These are phyloP conservation scores for Coccomyxa subellipsoidea DNA, from an alignment of 163 green algal species.

Conservation along the genomic window DNA sequence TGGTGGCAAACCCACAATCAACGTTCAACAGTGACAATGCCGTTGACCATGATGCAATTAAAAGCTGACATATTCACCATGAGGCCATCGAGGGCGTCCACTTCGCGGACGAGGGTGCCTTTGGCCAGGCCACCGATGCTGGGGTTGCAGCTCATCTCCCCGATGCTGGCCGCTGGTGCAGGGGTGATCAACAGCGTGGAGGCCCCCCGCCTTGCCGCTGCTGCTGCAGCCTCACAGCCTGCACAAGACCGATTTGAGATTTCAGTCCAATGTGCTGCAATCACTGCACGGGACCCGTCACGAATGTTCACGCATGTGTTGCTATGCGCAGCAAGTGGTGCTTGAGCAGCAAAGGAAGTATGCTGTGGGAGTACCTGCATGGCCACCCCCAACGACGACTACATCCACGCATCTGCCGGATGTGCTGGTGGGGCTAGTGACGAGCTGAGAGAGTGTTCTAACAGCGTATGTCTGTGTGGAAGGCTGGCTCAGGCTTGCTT, in stretches of 20 bases:
- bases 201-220: conserved; percentile 49
- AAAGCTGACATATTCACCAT: conserved; percentile 60
- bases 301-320: no score
- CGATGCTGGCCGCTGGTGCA: conserved; percentile 42
- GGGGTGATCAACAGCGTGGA: conserved; percentile 57
- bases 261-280: background rate
- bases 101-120: conserved; percentile 64
- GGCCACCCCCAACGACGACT: conserved; percentile 43
- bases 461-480: background rate
- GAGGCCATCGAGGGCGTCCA: conserved; percentile 67
- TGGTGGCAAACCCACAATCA: no score
- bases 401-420: conserved; percentile 29
- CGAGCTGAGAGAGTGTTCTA: background rate
- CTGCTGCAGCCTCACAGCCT: conserved; percentile 59
- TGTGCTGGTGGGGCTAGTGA: background rate
- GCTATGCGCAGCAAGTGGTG: no score
- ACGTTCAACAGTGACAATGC: no score
- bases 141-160: conserved; percentile 76
- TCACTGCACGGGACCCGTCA: no score
- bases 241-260: conserved; percentile 20
- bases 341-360: no score
- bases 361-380: conserved; percentile 31
- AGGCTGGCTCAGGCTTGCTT: background rate
- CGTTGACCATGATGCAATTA: background rate
- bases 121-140: conserved; percentile 72